Base-by-base conservation (phyloP, 768 basidiomycete species). In the Termitomyces sp. region DNA sequence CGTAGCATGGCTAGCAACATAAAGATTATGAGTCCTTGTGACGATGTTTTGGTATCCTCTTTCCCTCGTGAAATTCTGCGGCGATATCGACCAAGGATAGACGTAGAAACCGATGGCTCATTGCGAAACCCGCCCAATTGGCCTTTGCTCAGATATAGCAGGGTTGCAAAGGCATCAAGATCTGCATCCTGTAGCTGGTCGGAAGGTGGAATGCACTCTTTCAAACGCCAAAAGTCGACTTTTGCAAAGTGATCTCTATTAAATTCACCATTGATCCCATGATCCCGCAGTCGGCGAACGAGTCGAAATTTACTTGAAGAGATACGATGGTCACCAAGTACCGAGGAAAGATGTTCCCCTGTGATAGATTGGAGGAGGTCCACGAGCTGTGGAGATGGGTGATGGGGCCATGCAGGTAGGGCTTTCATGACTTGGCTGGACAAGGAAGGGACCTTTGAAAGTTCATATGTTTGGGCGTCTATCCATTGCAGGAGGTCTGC, bases 151-250 rank as follows among this genome's bases (percentile, higher is more conserved):
- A 76, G 68, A 36, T 81, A 72, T 11, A 94, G 73, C 13, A 94
- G 73, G 9, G 79, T 76, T 16, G 86, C 80, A 63, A 94, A 94
- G 1, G 88, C 88, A 52, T 85, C 75, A 18, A 88, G 75, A 65
- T 93, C 90, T 35, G 83, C 84, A 38, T 79, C 79, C 49, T 83
- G 81, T n/a, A 92, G 71, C 30, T 78, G 71, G 1, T 75, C 70
- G 5, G 64, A 60, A 1, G 76, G 54, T 5, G 90, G 90, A 44
- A 94, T 87, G 65, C 81, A 87, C 24, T 85, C 83, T 66, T 92
- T 93, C 66, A 96, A 72, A 40, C 84, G 80, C 94, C 94, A 97
- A 68, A 95, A 94, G 61, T 88, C 85, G 9, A 74, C 74, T 53
- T 73, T 72, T 0, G 81, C 73, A 55, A 90, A 90, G 30, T 75